A percentile compares a stretch with the other conserved stretches of the same genome.
phyloP scores from a whole-genome alignment of 495 filamentous ascomycete species.

The Lasiosphaeria ovina region DNA sequence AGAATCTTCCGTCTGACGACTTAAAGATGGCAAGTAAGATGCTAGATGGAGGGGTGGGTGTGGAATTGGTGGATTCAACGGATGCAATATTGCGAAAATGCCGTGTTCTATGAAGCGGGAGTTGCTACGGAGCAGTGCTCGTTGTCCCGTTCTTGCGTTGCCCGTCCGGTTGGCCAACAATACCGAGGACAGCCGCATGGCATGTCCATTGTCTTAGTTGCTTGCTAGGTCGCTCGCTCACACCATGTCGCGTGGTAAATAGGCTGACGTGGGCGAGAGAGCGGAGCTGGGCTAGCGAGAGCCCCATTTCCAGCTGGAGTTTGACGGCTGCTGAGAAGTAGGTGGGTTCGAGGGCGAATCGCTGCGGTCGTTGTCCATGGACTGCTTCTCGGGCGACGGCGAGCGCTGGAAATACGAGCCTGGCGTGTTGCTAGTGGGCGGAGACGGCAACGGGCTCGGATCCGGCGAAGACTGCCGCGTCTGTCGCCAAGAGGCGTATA shows the following conservation, averaged over 20 bases:
- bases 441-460: constrained; percentile 28
- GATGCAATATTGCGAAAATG: too few relatives aligned
- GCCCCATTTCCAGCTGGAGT: constrained; percentile 26
- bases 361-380: constrained; percentile 42
- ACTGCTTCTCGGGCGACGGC: constrained; percentile 41
- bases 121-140: too few relatives aligned
- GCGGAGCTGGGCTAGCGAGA: constrained; percentile 15
- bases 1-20: too few relatives aligned
- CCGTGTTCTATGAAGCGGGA: too few relatives aligned
- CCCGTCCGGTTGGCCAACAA: neutral
- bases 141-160: too few relatives aligned
- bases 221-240: neutral
- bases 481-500: constrained; percentile 47
- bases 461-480: constrained; percentile 37
- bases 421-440: constrained; percentile 17
- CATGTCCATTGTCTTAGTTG: neutral
- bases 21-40: too few relatives aligned
- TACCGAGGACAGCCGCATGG: neutral
- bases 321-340: constrained; percentile 16
- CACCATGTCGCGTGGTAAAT: too few relatives aligned
- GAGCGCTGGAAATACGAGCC: constrained; percentile 37
- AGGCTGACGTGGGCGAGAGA: too few relatives aligned
- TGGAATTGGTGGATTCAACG: too few relatives aligned
- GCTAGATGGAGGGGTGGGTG: too few relatives aligned
- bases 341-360: constrained; percentile 7